phyloP scores from a whole-genome alignment of 148 eudicot species.

The Rhododendron ovatum region DNA sequence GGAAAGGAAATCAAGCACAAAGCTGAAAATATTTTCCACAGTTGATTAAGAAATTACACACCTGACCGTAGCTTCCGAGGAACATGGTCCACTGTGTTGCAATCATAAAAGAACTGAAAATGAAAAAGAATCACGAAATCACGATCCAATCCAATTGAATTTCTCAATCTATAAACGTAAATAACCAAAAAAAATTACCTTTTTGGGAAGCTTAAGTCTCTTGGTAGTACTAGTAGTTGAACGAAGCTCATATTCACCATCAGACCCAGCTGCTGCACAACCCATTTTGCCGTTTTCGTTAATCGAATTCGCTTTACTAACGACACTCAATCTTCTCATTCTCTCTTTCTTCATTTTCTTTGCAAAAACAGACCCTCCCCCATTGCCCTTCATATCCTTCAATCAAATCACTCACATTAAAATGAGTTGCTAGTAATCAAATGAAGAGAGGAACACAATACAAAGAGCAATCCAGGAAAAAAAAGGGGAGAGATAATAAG shows the following conservation, averaged over 20 bases:
- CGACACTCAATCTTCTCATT: slow-evolving; percentile 31
- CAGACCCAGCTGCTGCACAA: slow-evolving; percentile 17
- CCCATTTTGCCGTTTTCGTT: slow-evolving; percentile 24
- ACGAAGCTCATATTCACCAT: slow-evolving; percentile 24
- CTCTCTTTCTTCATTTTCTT: slow-evolving; percentile 25
- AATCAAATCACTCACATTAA: background rate
- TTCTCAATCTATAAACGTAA: background rate
- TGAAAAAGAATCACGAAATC: background rate
- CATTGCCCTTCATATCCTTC: slow-evolving; percentile 17
- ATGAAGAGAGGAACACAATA: slow-evolving; percentile 4
- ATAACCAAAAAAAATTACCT: slow-evolving; percentile 24
- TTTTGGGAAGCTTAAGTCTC: slow-evolving; percentile 40
- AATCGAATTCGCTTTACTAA: slow-evolving; percentile 7
- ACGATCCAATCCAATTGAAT: background rate
- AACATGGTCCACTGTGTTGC: slow-evolving; percentile 35
- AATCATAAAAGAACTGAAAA: slow-evolving; percentile 46
- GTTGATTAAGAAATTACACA: slow-evolving; percentile 4
- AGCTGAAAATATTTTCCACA: background rate
- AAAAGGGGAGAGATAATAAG: background rate
- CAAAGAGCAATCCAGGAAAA: background rate
- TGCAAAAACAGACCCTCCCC: background rate
- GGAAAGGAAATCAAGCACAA: slow-evolving; percentile 2
- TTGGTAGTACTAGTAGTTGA: slow-evolving; percentile 18
- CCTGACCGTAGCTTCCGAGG: slow-evolving; percentile 80
- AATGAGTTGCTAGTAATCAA: background rate